Conservation (phyloP, 371 early-diverging fungal species). For the Paramicrosporidium saccamoebae region DNA sequence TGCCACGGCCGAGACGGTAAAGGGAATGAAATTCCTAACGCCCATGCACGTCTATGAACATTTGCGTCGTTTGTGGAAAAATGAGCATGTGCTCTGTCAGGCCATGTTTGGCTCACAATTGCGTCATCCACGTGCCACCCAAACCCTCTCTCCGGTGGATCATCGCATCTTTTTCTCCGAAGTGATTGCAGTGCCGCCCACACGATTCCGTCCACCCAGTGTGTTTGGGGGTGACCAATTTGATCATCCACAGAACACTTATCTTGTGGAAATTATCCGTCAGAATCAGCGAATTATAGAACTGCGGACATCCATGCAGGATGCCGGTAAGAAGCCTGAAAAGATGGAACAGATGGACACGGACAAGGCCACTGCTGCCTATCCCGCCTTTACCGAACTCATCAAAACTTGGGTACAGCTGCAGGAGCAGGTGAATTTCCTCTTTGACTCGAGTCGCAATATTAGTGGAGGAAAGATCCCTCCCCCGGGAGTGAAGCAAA, state of each 20-base stretch:
- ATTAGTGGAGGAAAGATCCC: conserved; percentile 12
- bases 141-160: conserved; percentile 5
- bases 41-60: conserved; percentile 42
- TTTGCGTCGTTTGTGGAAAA: conserved; percentile 9
- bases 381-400: too few species aligned
- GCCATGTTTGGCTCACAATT: neutral
- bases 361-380: too few species aligned
- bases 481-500: conserved; percentile 71
- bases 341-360: conserved; percentile 8
- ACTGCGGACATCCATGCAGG: too few species aligned
- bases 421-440: conserved; percentile 58
- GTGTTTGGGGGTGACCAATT: conserved; percentile 55
- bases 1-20: conserved; percentile 3
- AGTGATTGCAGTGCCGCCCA: conserved; percentile 73
- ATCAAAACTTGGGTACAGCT: conserved; percentile 43
- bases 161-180: conserved; percentile 81
- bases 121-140: conserved; percentile 3
- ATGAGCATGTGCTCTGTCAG: neutral
- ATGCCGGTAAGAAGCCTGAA: conserved; percentile 7
- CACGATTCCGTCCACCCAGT: conserved; percentile 77
- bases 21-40: conserved; percentile 14
- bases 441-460: conserved; percentile 70
- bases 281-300: too few species aligned
- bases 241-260: conserved; percentile 77
- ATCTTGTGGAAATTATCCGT: conserved; percentile 52